Evolutionary conservation across 768 basidiomycete species (phyloP).

Genomic region (Panellus pusillus): DNA sequence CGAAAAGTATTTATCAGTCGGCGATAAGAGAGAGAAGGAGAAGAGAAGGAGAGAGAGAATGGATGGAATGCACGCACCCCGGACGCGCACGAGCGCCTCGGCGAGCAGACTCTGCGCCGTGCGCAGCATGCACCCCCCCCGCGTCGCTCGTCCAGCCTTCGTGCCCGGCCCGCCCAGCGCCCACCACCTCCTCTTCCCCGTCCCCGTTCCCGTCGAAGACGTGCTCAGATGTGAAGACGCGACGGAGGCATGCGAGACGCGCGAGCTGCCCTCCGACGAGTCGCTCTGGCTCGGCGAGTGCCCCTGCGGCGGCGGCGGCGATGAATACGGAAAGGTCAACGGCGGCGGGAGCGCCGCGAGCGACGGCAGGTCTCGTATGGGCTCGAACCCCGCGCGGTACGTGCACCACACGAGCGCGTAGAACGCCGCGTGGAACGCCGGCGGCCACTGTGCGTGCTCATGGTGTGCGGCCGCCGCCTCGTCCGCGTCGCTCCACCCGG

Average conservation of each 20-base stretch:
- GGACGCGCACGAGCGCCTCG: constrained; percentile 60
- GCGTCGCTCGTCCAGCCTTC: constrained; percentile 69
- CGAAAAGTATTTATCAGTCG: too few species aligned
- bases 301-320: neutral
- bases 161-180: constrained; percentile 32
- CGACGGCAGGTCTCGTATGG: neutral
- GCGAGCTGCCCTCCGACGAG: too few species aligned
- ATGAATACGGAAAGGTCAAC: too few species aligned
- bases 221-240: neutral
- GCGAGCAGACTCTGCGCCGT: constrained; percentile 75
- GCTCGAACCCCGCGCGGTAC: constrained; percentile 1
- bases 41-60: constrained; percentile 1
- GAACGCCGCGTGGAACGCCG: neutral
- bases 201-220: neutral
- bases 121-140: constrained; percentile 81
- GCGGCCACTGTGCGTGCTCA: neutral
- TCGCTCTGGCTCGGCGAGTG: neutral
- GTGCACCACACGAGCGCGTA: constrained; percentile 3
- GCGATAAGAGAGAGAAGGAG: too few species aligned
- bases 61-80: constrained; percentile 56
- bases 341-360: neutral
- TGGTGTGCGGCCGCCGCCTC: constrained; percentile 3
- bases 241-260: constrained; percentile 1
- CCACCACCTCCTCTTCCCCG: constrained; percentile 7
- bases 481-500: constrained; percentile 33